Evolutionary conservation across 805 yeast species (phyloP), one percentile per base, ranked within the genome.

Genomic region (Kodamaea kakaduensis): DNA sequence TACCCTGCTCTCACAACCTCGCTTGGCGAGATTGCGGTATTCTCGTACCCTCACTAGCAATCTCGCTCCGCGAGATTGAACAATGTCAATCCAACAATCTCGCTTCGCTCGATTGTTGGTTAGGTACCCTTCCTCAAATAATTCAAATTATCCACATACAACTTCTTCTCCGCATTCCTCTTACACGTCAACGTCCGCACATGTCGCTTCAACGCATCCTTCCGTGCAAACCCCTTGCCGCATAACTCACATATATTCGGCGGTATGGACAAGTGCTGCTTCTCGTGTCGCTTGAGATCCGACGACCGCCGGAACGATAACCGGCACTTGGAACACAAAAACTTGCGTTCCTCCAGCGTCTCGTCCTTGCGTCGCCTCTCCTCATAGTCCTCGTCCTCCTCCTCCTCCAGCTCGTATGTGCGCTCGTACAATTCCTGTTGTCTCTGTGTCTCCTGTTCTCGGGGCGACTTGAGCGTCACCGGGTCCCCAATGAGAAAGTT

Each of bases 191-290:
- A 59, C 0, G 94, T 84, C 33, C 81, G 82, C 37, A 67, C 66
- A 55, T 84, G 94, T 46, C 94, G 66, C 52, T 83, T 84, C 47
- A 84, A 63, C 0, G 93, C 93, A 58, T 84, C 94, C 48, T 81
- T 82, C 31, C 94, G 63, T 2, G 93, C 90, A 67, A 84, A 84
- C 0, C 93, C 89, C 51, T 84, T 84, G 23, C 85, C 86, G 61
- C 94, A 84, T 12, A 68, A 59, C 5, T 80, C 76, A 57, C 94
- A 84, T 31, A 82, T 76, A 50, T 84, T 81, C 1, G 90, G 89
- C 6, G 85, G 74, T 2, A 81, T 75, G 16, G 78, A 69, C 31
- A 81, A 58, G 58, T 84, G 94, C 27, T 81, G 85, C 50, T 83
- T 78, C 47, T 79, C 84, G 51, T 83, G 93, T 37, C 90, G 68